Base-by-base conservation (phyloP, 768 basidiomycete species). In the Aureoboletus auriporus region DNA sequence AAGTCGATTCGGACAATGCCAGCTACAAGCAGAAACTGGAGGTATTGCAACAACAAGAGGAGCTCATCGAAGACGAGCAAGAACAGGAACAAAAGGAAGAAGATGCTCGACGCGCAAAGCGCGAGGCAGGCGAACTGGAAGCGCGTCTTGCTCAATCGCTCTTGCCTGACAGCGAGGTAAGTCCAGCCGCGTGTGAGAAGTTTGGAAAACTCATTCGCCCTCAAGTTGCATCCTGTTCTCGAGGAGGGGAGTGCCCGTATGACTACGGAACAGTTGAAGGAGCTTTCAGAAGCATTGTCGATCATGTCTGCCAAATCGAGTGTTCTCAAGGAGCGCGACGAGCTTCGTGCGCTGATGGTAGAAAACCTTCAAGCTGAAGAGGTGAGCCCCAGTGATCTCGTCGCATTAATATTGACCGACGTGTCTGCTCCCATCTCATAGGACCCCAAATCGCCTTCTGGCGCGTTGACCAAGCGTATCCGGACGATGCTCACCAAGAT, bases 11-110 rank as follows among this genome's bases (percentile, higher is more conserved):
- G 20, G 94, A 95, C 35, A 86, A 86, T 43, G 92, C 93, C 17
- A 91, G 84, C 60, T 97, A 96, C 79, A 95, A 96, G 75, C 91
- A 98, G 75, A 96, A 95, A 70, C 80, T 99, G 47, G 96, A 98
- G 54, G 95, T 99, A 23, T 72, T 99, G 64, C 92, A 96, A 59
- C 91, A 99, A 60, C 96, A 99, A 68, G 91, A 99, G 65, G 96
- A 99, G 67, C 90, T 99, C 52, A 99, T 99, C 64, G 94, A 99
- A 64, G 96, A 99, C 66, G 96, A 99, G 70, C 83, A 93, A 55
- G 96, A 97, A 65, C 96, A 99, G 68, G 96, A 99, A 54, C 86
- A 94, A 69, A 88, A 93, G 71, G 91, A 92, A 65, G 89, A 93
- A 65, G 83, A 89, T 63, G 88, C 91, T n/a, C 84, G 92, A 36